Percentiles rank a stretch among this genome's conserved stretches.
Conservation (phyloP, 2,329 filamentous ascomycete species). For the Ophiostoma perfectum region DNA sequence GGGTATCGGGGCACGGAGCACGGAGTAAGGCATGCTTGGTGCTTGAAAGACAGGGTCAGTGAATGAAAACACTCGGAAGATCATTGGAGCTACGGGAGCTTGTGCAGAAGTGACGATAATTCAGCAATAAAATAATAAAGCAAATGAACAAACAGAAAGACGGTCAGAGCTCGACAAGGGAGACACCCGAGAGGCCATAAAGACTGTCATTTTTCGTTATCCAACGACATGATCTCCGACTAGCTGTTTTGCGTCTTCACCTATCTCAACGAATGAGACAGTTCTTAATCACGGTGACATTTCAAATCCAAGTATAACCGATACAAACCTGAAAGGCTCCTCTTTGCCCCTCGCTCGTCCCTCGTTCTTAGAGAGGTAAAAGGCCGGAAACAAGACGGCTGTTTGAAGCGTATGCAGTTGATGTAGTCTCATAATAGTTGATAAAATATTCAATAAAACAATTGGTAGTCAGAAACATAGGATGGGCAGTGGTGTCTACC, state of each 20-base stretch:
- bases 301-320: neutral
- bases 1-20: neutral
- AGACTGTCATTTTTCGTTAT: neutral
- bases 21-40: neutral
- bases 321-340: neutral
- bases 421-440: too few species aligned
- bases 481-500: too few species aligned
- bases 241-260: too few species aligned
- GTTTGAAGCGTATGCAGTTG: too few species aligned
- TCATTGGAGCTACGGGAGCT: neutral
- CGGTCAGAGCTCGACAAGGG: too few species aligned
- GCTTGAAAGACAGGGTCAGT: neutral
- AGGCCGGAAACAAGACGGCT: constrained; percentile 11
- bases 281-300: neutral
- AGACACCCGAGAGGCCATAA: neutral
- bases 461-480: too few species aligned
- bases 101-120: neutral
- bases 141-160: neutral
- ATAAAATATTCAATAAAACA: too few species aligned
- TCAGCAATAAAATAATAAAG: neutral
- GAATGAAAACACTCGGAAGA: neutral
- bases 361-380: neutral
- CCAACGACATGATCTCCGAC: too few species aligned
- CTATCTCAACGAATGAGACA: neutral
- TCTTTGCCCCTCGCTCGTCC: constrained; percentile 6